Evolutionary conservation across 768 basidiomycete species (phyloP), one percentile per base, ranked within the genome.

Genomic region (Coprinopsis sp.): DNA sequence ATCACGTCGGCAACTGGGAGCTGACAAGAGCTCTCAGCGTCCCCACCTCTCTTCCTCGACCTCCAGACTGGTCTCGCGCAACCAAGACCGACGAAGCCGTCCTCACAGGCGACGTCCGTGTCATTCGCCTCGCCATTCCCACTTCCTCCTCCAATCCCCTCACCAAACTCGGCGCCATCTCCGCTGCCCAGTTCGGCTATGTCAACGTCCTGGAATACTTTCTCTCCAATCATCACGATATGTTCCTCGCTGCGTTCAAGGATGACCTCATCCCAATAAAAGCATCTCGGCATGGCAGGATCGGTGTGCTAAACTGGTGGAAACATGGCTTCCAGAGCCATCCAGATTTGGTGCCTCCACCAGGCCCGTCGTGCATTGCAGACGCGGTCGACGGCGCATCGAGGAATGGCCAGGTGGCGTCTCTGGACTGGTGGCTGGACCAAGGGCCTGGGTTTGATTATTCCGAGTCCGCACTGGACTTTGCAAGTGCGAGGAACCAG

Each of bases 1-100:
- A 91, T 48, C 78, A 84, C 53, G 62, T 89, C 7, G 87, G 84
- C 12, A 84, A 90, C 60, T 94, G 90, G 88, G 86, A 91, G 55
- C 79, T 94, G 7, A 72, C 83, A 11, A 83, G 79, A 50, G 83
- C 91, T 12, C 78, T 92, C 28, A 80, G 82, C 16, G 68, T 91
- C 1, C 85, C 82, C 10, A 87, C 87, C 4, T 79, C 79, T 7
- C 62, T 92, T 0, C 64, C 77, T 4, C 73, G 70, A 22, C 88
- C 89, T 8, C 63, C 69, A 4, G 81, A 83, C 19, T 94, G 91
- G 91, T 68, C 67, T 38, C 76, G 77, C 33, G 86, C 91, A 6
- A 79, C 82, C 16, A 57, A 65, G 22, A 81, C 79, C 5, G 91
- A 94, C 64, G 65, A 76, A 40, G 82, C 84, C 19, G 82, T 92